Evolutionary conservation across 805 yeast species (phyloP).

Genomic region (Blastobotrys attinorum): DNA sequence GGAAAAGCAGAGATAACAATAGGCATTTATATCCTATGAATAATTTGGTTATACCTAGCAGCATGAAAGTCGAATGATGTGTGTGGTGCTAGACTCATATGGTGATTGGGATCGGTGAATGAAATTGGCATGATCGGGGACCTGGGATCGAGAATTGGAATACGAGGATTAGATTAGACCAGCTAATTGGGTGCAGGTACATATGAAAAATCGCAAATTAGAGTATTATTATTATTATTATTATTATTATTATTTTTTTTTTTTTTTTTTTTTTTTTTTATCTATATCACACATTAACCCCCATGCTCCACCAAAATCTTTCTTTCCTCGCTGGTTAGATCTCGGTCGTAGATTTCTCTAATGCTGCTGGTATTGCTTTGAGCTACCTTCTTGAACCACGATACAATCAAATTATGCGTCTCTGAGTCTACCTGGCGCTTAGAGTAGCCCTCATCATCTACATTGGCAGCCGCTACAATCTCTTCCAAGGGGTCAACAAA

Average conservation of each 20-base stretch:
- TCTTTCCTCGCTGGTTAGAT: constrained; percentile 8
- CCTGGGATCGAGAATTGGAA: no score
- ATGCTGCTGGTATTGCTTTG: constrained; percentile 9
- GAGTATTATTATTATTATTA: no score
- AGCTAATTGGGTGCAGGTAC: no score
- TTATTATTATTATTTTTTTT: no score
- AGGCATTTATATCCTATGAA: constrained; percentile 26
- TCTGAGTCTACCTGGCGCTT: constrained; percentile 17
- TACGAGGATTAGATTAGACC: no score
- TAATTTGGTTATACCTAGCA: background rate
- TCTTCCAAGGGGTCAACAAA: background rate
- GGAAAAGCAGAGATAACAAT: constrained; percentile 32
- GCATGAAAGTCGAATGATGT: background rate
- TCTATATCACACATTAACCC: no score
- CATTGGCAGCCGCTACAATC: background rate
- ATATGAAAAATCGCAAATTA: background rate
- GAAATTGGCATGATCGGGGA: no score
- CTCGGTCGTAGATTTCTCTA: constrained; percentile 1
- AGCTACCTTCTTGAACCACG: constrained; percentile 23
- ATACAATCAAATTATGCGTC: constrained; percentile 17
- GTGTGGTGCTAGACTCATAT: background rate
- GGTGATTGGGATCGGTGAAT: no score
- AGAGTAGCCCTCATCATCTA: background rate
- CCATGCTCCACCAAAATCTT: constrained; percentile 3
- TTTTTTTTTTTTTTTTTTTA: no score